Percentiles rank a stretch among this genome's conserved stretches.
These are phyloP conservation scores for Blastobotrys attinorum DNA, from an alignment of 805 yeast genomes.

Conservation along the genomic window DNA sequence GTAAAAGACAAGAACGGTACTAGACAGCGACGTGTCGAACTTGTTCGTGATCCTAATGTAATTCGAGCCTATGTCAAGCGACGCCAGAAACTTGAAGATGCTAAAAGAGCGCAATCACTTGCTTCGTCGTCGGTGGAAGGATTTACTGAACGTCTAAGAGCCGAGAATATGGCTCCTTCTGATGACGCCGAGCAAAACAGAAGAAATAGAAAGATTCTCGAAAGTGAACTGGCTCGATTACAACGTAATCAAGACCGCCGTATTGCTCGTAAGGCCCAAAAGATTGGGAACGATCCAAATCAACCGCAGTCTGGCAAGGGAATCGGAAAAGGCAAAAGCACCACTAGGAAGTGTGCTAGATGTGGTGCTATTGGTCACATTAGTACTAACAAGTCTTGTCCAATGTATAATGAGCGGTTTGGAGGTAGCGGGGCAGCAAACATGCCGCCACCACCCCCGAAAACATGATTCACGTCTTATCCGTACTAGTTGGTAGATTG, in stretches of 20 bases:
- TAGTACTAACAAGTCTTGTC: conserved; percentile 85
- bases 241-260: conserved; percentile 68
- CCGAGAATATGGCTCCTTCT: conserved; percentile 67
- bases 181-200: conserved; percentile 78
- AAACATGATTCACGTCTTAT: neutral
- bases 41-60: conserved; percentile 76
- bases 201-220: conserved; percentile 62
- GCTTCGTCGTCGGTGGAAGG: neutral
- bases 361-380: conserved; percentile 97
- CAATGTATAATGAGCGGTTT: conserved; percentile 56
- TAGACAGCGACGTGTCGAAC: conserved; percentile 70
- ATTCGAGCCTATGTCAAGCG: conserved; percentile 77
- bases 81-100: conserved; percentile 55
- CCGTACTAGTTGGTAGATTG: neutral
- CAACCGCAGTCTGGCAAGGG: conserved; percentile 43
- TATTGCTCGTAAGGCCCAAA: conserved; percentile 47
- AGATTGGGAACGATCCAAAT: conserved; percentile 23
- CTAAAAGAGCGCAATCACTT: conserved; percentile 40
- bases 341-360: conserved; percentile 79
- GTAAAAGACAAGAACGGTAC: conserved; percentile 79
- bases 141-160: conserved; percentile 15
- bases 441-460: neutral
- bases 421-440: conserved; percentile 1
- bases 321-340: conserved; percentile 62
- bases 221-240: conserved; percentile 75